phyloP scores from a whole-genome alignment of 805 yeast genomes.

The Wickerhamiella parazyma region DNA sequence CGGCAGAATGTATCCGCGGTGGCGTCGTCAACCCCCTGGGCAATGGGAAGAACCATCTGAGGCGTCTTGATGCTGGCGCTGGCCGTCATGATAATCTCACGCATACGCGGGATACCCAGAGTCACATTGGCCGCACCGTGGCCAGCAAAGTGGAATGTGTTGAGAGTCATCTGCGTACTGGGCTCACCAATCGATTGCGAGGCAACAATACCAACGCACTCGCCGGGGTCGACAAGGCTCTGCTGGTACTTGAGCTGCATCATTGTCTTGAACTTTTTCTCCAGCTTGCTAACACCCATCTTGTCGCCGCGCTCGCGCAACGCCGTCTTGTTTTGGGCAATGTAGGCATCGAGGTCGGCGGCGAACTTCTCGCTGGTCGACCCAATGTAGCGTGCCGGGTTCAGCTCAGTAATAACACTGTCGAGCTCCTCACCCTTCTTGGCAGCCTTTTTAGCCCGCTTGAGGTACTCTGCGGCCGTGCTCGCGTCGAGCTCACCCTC shows the following conservation, averaged over 20 bases:
- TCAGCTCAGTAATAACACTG: constrained; percentile 73
- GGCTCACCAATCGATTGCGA: constrained; percentile 99
- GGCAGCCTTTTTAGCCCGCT: constrained; percentile 59
- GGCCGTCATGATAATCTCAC: constrained; percentile 99
- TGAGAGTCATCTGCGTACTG: constrained; percentile 96
- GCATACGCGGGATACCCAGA: constrained; percentile 98
- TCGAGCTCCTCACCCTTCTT: constrained; percentile 57
- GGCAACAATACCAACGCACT: constrained; percentile 95
- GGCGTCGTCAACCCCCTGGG: constrained; percentile 64
- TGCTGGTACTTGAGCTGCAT: constrained; percentile 99
- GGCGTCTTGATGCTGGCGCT: constrained; percentile 94
- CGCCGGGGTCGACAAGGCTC: constrained; percentile 90
- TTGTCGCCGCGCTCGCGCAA: constrained; percentile 3
- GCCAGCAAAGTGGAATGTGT: constrained; percentile 97
- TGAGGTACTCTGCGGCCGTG: constrained; percentile 62
- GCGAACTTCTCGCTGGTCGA: constrained; percentile 86
- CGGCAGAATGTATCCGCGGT: constrained; percentile 90
- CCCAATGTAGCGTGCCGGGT: constrained; percentile 84
- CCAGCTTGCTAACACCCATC: constrained; percentile 43
- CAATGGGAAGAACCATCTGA: constrained; percentile 87
- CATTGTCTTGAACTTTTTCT: constrained; percentile 81
- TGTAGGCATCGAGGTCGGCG: constrained; percentile 58
- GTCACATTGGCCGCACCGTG: constrained; percentile 99
- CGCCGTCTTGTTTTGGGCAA: constrained; percentile 39
- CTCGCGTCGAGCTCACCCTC: constrained; percentile 66